Percentiles rank a stretch among this genome's conserved stretches.
These are phyloP conservation scores for Iberis pinnata DNA, from an alignment of 345 rosid genomes.

Conservation along the genomic window DNA sequence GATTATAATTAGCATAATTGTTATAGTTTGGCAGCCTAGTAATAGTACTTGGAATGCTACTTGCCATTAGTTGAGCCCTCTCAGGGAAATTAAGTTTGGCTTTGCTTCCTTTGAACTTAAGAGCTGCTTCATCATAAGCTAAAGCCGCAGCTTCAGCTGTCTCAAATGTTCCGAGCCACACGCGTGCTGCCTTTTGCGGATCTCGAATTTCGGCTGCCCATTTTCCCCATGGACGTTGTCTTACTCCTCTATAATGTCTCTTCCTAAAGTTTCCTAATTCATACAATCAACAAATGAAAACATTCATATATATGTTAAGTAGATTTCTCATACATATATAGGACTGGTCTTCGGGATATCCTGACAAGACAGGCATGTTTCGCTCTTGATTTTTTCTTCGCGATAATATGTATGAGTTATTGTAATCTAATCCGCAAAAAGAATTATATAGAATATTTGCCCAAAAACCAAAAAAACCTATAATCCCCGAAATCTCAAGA, in stretches of 20 bases:
- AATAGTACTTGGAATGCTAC: conserved; percentile 16
- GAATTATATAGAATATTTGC: too few relatives aligned
- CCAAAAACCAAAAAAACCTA: too few relatives aligned
- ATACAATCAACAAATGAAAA: conserved; percentile 7
- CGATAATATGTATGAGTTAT: too few relatives aligned
- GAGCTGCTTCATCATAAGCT: conserved; percentile 80
- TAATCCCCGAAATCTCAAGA: too few relatives aligned
- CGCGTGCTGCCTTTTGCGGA: conserved; percentile 55
- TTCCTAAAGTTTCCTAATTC: conserved; percentile 33
- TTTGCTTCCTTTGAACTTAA: conserved; percentile 75
- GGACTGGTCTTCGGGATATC: too few relatives aligned
- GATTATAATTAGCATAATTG: conserved; percentile 14
- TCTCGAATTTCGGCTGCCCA: conserved; percentile 64
- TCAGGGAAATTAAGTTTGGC: conserved; percentile 83
- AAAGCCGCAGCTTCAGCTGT: conserved; percentile 75
- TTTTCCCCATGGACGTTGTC: conserved; percentile 67
- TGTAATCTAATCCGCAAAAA: too few relatives aligned
- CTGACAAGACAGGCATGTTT: too few relatives aligned
- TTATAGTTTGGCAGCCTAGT: conserved; percentile 20
- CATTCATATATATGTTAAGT: conserved; percentile 2
- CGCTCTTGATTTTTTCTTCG: too few relatives aligned
- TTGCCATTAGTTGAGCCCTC: conserved; percentile 45
- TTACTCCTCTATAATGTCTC: conserved; percentile 56
- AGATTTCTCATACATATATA: not conserved
- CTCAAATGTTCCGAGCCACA: conserved; percentile 73